Conservation (phyloP, 2,329 filamentous ascomycete species). For the Fusarium nematophilum region DNA sequence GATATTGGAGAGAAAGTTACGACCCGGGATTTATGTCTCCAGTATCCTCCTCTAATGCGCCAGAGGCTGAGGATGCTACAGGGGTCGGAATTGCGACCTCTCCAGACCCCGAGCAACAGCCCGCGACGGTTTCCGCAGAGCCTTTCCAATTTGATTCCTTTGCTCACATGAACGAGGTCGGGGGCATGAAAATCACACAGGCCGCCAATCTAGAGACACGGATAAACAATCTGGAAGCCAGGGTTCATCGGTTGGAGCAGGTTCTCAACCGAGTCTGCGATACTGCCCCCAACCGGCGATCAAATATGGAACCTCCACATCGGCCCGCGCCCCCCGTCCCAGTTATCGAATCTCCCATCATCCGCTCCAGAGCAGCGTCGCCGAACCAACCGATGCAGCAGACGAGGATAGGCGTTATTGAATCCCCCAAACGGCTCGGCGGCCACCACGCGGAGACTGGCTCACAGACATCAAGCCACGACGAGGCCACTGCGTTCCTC, state of each 20-base stretch:
- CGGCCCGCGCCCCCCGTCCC: conserved; percentile 41
- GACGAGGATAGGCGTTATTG: conserved; percentile 3
- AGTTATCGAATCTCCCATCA: conserved; percentile 37
- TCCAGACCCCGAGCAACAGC: conserved; percentile 48
- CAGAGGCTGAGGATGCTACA: conserved; percentile 51
- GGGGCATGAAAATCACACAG: conserved; percentile 68
- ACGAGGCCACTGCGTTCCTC: conserved; percentile 58
- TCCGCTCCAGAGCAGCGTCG: not conserved
- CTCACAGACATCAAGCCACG: conserved; percentile 46
- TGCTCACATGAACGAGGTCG: conserved; percentile 57
- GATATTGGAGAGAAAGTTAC: conserved; percentile 72
- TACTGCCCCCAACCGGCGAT: conserved; percentile 54
- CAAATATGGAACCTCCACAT: conserved; percentile 45
- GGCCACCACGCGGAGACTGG: conserved; percentile 52
- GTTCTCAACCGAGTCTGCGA: conserved; percentile 63
- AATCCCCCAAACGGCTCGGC: conserved; percentile 36
- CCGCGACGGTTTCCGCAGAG: conserved; percentile 55
- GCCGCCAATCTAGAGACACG: conserved; percentile 65
- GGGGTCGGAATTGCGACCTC: conserved; percentile 46
- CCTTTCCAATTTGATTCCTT: conserved; percentile 67
- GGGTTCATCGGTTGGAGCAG: conserved; percentile 64
- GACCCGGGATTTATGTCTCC: conserved; percentile 64
- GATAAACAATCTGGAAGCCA: conserved; percentile 62
- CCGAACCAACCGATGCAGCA: conserved; percentile 4
- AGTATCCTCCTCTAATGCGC: conserved; percentile 59